Evolutionary conservation across 2,329 filamentous ascomycete genomes (phyloP).

Genomic region (Hymenoscyphus occultus): DNA sequence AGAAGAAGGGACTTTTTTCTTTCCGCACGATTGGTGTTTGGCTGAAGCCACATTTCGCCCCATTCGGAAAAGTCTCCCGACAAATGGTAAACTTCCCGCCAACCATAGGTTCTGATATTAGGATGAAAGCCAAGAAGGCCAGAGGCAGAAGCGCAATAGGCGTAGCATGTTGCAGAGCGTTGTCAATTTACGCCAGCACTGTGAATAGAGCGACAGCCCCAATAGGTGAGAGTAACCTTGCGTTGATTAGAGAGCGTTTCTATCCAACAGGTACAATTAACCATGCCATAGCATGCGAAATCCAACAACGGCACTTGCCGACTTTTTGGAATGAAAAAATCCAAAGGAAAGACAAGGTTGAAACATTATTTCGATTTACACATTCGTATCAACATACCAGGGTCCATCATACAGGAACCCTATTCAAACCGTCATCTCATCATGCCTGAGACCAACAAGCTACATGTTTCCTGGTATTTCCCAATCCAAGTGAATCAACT

Average conservation of each 20-base stretch:
- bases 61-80: not conserved
- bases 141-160: not conserved
- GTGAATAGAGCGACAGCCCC: too few species aligned
- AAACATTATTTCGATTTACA: not conserved
- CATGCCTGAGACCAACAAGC: not conserved
- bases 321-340: not conserved
- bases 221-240: too few species aligned
- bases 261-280: not conserved
- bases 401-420: not conserved
- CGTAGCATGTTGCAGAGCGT: too few species aligned
- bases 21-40: not conserved
- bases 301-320: not conserved
- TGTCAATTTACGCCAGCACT: too few species aligned
- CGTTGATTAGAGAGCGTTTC: too few species aligned
- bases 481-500: not conserved
- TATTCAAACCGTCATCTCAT: not conserved
- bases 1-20: not conserved
- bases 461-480: not conserved
- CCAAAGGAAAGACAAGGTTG: not conserved
- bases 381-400: not conserved
- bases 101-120: not conserved
- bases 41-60: not conserved
- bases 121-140: not conserved
- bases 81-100: conserved; percentile 1
- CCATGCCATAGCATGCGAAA: not conserved